A percentile compares a stretch with the other conserved stretches of the same genome.
These are phyloP conservation scores for Pluteus cervinus DNA, from an alignment of 768 basidiomycete species.

Conservation along the genomic window DNA sequence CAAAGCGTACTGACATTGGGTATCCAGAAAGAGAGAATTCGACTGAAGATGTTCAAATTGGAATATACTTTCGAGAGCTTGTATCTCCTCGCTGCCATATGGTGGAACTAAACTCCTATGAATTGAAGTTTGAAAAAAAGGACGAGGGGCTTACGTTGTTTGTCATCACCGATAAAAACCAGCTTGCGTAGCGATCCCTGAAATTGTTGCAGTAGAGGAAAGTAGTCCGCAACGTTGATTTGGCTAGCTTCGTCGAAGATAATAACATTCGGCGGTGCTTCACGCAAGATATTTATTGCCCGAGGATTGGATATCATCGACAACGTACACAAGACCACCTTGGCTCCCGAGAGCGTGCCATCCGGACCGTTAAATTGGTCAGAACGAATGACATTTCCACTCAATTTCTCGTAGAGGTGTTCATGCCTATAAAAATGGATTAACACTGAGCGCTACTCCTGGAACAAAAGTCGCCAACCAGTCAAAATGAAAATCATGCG, in stretches of 20 bases:
- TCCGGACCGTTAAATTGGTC: slow-evolving; percentile 19
- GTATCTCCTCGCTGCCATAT: slow-evolving; percentile 49
- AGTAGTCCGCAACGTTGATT: slow-evolving; percentile 43
- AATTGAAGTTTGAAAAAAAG: slow-evolving; percentile 16
- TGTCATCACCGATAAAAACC: slow-evolving; percentile 49
- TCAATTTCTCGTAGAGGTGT: slow-evolving; percentile 51
- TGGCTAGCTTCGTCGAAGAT: slow-evolving; percentile 54
- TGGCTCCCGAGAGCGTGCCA: slow-evolving; percentile 27
- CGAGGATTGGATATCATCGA: slow-evolving; percentile 48
- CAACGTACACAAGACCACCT: slow-evolving; percentile 63
- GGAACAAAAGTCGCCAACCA: slow-evolving; percentile 48
- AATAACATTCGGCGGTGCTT: slow-evolving; percentile 32
- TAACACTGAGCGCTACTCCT: slow-evolving; percentile 3
- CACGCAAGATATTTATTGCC: slow-evolving; percentile 15
- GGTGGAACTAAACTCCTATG: slow-evolving; percentile 49
- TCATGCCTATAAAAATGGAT: slow-evolving; percentile 57
- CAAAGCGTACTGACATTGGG: slow-evolving; percentile 45
- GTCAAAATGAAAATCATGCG: slow-evolving; percentile 53
- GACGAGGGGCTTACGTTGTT: slow-evolving; percentile 34
- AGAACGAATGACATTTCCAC: slow-evolving; percentile 42
- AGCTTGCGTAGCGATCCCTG: slow-evolving; percentile 31
- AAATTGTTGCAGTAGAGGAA: slow-evolving; percentile 31
- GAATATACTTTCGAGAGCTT: slow-evolving; percentile 53
- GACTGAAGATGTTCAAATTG: slow-evolving; percentile 44
- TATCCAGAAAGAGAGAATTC: slow-evolving; percentile 43